phyloP scores from a whole-genome alignment of 2,329 filamentous ascomycete species.

The Fusarium sororula region DNA sequence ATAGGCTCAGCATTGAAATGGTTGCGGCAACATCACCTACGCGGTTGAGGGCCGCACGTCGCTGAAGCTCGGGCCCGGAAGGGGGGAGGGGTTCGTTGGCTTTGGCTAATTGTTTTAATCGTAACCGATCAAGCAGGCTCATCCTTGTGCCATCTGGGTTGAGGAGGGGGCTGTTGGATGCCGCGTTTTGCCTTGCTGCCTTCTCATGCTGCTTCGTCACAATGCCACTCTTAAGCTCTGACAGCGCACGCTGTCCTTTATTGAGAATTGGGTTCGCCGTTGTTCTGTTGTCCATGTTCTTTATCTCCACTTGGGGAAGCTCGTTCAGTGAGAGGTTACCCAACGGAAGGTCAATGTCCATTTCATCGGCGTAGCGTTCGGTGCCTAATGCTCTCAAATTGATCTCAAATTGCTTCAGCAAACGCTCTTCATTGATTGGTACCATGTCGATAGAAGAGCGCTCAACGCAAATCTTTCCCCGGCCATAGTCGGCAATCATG shows the following conservation, averaged over 20 bases:
- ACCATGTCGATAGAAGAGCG: constrained; percentile 52
- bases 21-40: constrained; percentile 74
- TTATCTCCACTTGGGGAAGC: constrained; percentile 50
- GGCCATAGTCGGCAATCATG: constrained; percentile 61
- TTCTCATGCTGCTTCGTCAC: constrained; percentile 60
- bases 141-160: constrained; percentile 63
- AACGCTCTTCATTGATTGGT: constrained; percentile 59
- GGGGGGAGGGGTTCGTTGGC: constrained; percentile 66
- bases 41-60: constrained; percentile 72
- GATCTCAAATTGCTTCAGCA: constrained; percentile 64
- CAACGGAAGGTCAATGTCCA: constrained; percentile 39
- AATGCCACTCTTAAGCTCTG: constrained; percentile 73
- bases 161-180: constrained; percentile 44
- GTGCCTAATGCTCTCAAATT: constrained; percentile 61
- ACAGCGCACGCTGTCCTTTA: constrained; percentile 75
- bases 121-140: constrained; percentile 79
- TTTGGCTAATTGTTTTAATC: constrained; percentile 72
- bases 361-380: constrained; percentile 34
- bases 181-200: constrained; percentile 48
- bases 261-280: constrained; percentile 66
- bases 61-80: constrained; percentile 65
- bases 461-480: constrained; percentile 67
- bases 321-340: constrained; percentile 61
- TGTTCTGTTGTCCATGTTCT: constrained; percentile 41
- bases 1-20: constrained; percentile 70